Base-by-base conservation (phyloP, 805 yeast genomes). In the Starmerella bombi region DNA sequence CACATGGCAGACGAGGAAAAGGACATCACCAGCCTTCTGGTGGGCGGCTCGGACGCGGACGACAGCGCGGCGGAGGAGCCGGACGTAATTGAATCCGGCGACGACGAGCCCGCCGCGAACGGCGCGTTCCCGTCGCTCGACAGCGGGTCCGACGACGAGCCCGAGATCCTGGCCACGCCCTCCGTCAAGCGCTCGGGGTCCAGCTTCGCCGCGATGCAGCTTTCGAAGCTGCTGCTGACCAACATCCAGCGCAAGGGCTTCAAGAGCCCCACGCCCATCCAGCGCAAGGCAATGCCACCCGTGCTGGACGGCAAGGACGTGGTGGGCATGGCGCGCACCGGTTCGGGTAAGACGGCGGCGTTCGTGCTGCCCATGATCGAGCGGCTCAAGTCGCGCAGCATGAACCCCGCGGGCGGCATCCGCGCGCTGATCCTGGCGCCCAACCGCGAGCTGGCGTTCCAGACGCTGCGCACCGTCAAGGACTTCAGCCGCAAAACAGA, bases 281-380 rank as follows among this genome's bases (percentile, higher is more conserved):
- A 91, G 63, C 71, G 98, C 49, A 91, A 88, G 58, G 79, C 98
- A 3, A 82, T 91, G 43, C 98, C 98, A 0, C 66, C 85, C 41
- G 77, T 91, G 44, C 65, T 91, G 65, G 83, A 80, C 35, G 80
- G 75, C 41, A 70, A 93, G 56, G 98, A 91, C 62, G 93, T 91
- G 32, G 98, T 91, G 14, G 99, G 96, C 57, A 91, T 91, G 99
- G 99, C 99, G 14, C 72, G 99, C 56, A 91, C 99, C 0, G 99
- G 99, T 54, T 82, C 94, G 20, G 99, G 99, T 69, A 91, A 91
- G 58, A 91, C 99, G 0, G 98, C 98, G 7, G 97, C 98, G 1
- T 91, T 91, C 58, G 72, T 83, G 17, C 63, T 91, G 40, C 99
- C 99, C 3, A 69, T 91, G 66, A 69, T 91, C 49, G 96, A 91